Base-by-base conservation (phyloP, 371 early-diverging fungal genomes). In the Haplosporangium sp. region DNA sequence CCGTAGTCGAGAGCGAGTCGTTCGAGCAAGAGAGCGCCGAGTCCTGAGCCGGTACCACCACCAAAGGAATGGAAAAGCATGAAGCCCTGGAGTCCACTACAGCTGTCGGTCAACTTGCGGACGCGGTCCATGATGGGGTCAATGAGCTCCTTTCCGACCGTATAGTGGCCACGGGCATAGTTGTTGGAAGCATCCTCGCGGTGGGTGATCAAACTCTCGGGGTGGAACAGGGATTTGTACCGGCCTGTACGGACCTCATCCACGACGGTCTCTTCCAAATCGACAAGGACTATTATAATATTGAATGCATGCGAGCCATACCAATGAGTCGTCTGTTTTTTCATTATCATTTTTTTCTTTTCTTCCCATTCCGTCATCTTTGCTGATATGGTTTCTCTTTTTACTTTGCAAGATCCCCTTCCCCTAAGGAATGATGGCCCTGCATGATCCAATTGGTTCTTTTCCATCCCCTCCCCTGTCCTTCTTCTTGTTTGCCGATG, bases 171-270 rank as follows among this genome's bases (percentile, higher is more conserved):
- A 89, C 98, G 94, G 55, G 99, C 99, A 84, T 98, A 99, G 93
- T 98, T 98, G 91, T 99, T 98, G 82, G 98, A 98, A 50, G 99
- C 99, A 86, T 98, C 98, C 86, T 98, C 98, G 89, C 97, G 97
- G 74, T 98, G 98, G 66, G 93, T 92, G 85, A 99, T 97, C 73
- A 99, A 87, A 89, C 95, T 95, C 79, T 95, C 95, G 61, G 99
- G 99, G 89, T 98, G 99, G 92, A 96, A 99, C 62, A 99, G 87
- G 77, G 42, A 9, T 40, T 94, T 91, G 89, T 97, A 99, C 73
- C 94, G 88, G 73, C 97, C 95, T 72, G 89, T 93, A 77, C 97
- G 95, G 63, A 99, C 96, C 82, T 95, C 95, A 74, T 98, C 97
- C 67, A 99, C 94, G 58, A 98, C 98, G 62, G 97, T 94, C 59